These are phyloP conservation scores for Cladosporium velox DNA, from an alignment of 2,329 filamentous ascomycete species.

Conservation along the genomic window DNA sequence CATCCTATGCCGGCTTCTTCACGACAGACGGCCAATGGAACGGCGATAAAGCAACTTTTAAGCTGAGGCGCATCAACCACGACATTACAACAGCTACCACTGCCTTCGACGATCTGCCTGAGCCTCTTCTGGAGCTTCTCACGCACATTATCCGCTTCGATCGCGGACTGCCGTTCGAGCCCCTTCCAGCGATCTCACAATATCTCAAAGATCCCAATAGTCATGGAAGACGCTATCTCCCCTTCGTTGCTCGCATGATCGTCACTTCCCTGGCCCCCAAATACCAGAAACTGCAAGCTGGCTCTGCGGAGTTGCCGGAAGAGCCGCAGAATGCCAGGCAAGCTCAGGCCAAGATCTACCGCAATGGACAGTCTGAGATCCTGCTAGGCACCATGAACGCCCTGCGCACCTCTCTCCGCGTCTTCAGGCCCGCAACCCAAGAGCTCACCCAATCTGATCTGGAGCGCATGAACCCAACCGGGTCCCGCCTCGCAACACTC, in stretches of 20 bases:
- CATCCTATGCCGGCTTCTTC: conserved; percentile 40
- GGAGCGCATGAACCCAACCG: conserved; percentile 15
- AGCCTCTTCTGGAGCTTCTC: conserved; percentile 39
- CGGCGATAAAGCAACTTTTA: conserved; percentile 41
- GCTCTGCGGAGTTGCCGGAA: conserved; percentile 28
- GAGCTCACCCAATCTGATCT: conserved; percentile 8
- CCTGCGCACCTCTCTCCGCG: conserved; percentile 33
- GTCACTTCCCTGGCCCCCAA: conserved; percentile 39
- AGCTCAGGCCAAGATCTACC: conserved; percentile 45
- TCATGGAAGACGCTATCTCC: conserved; percentile 34
- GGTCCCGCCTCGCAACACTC: conserved; percentile 16
- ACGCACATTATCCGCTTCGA: conserved; percentile 39
- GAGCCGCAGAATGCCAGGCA: conserved; percentile 43
- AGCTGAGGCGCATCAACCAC: conserved; percentile 31
- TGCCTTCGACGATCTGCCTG: conserved; percentile 35
- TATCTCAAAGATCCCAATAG: conserved; percentile 30
- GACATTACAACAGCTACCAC: conserved; percentile 5
- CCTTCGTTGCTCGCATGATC: conserved; percentile 39
- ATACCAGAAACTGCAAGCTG: conserved; percentile 34
- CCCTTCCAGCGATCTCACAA: conserved; percentile 26
- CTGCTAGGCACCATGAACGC: conserved; percentile 33
- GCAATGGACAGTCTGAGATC: conserved; percentile 43
- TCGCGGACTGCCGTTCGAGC: conserved; percentile 34
- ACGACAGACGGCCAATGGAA: conserved; percentile 35
- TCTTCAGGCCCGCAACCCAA: conserved; percentile 9